Conservation (phyloP, 768 basidiomycete genomes). For the Amanita rubescens region DNA sequence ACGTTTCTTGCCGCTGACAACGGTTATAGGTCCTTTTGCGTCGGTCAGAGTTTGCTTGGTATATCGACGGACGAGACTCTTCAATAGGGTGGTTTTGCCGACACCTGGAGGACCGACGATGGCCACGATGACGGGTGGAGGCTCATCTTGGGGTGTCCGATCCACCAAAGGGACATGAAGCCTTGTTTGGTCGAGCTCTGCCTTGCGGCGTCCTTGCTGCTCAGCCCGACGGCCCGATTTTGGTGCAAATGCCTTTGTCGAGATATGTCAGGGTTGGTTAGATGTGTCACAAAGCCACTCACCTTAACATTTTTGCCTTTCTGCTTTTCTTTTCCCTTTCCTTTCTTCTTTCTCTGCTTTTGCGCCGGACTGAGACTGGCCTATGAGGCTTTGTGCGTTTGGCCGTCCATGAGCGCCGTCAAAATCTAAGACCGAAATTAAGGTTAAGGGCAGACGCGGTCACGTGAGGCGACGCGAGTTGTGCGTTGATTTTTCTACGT, state of each 20-base stretch:
- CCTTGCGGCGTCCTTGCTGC: conserved; percentile 81
- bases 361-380: conserved; percentile 57
- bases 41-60: conserved; percentile 91
- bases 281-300: conserved; percentile 9
- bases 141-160: conserved; percentile 84
- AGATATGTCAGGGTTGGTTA: neutral
- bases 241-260: conserved; percentile 80
- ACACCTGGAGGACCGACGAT: conserved; percentile 96
- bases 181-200: conserved; percentile 88
- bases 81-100: conserved; percentile 91
- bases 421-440: neutral
- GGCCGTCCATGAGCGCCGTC: conserved; percentile 49
- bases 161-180: conserved; percentile 95
- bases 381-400: conserved; percentile 81
- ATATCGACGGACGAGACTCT: conserved; percentile 84
- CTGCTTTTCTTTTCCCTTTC: conserved; percentile 60
- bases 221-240: conserved; percentile 88
- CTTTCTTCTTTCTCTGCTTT: conserved; percentile 82
- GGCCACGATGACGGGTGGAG: conserved; percentile 91
- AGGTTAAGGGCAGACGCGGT: conserved; percentile 5
- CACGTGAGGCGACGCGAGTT: conserved; percentile 5
- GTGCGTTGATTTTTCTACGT: neutral
- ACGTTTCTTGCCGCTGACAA: conserved; percentile 88
- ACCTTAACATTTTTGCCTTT: conserved; percentile 91
- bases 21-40: conserved; percentile 88